Evolutionary conservation across 2,329 filamentous ascomycete genomes (phyloP).

Genomic region (Alternaria sp.): DNA sequence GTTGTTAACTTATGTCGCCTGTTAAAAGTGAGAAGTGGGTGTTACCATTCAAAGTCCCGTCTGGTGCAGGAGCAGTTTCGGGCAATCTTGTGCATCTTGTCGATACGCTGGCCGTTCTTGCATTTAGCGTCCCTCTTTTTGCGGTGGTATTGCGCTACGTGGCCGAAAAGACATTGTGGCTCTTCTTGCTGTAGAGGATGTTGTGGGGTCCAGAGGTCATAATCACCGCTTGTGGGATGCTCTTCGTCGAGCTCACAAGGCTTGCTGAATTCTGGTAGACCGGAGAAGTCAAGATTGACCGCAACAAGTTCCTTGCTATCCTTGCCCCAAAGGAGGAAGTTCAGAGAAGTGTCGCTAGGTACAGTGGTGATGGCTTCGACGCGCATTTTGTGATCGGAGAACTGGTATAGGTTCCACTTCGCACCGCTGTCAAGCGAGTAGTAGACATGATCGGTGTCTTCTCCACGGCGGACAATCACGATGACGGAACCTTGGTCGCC

Average conservation of each 20-base stretch:
- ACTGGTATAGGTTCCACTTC: slow-evolving; percentile 78
- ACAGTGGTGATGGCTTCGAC: slow-evolving; percentile 86
- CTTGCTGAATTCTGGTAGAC: slow-evolving; percentile 67
- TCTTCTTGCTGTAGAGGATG: slow-evolving; percentile 80
- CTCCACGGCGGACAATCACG: slow-evolving; percentile 78
- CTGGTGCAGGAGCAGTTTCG: slow-evolving; percentile 83
- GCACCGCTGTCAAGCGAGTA: slow-evolving; percentile 84
- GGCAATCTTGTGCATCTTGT: slow-evolving; percentile 68
- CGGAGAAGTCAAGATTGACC: slow-evolving; percentile 87
- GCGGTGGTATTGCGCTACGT: slow-evolving; percentile 85
- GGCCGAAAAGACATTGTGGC: slow-evolving; percentile 88
- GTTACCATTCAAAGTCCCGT: slow-evolving; percentile 91
- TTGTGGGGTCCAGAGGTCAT: slow-evolving; percentile 83
- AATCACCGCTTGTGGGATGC: slow-evolving; percentile 69
- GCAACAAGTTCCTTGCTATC: slow-evolving; percentile 66
- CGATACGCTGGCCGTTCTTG: slow-evolving; percentile 77
- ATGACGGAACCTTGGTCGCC: slow-evolving; percentile 94
- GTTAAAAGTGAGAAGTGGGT: slow-evolving; percentile 5
- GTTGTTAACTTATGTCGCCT: slow-evolving; percentile 15
- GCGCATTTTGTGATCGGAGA: slow-evolving; percentile 71
- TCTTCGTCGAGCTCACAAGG: slow-evolving; percentile 73
- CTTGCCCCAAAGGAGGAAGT: slow-evolving; percentile 87
- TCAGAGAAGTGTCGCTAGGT: slow-evolving; percentile 85
- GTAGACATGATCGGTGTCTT: slow-evolving; percentile 70
- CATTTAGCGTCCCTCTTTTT: slow-evolving; percentile 82